A percentile compares a stretch with the other conserved stretches of the same genome.
phyloP scores from a whole-genome alignment of 768 basidiomycete genomes.

The Lenzites betulinus region DNA sequence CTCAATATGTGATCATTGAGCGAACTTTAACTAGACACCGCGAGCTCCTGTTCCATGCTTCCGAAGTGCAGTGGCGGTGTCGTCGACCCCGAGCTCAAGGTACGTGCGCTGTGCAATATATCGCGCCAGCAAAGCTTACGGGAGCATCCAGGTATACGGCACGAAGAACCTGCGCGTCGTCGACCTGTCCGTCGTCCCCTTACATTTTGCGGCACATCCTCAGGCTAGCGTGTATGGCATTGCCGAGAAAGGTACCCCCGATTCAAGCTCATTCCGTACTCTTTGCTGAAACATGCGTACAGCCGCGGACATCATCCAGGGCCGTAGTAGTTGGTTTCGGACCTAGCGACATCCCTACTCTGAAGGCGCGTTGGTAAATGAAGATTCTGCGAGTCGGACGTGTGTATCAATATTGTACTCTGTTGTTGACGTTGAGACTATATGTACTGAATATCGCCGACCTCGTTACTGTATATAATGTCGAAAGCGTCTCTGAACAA shows the following conservation, averaged over 20 bases:
- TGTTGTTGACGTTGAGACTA: no score
- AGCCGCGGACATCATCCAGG: slow-evolving; percentile 33
- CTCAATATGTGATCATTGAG: not conserved
- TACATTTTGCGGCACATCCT: slow-evolving; percentile 51
- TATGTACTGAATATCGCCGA: no score
- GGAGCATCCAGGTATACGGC: slow-evolving; percentile 50
- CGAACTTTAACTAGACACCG: slow-evolving; percentile 38
- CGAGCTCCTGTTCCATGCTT: slow-evolving; percentile 55
- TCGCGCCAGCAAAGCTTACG: not conserved
- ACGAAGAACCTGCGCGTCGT: slow-evolving; percentile 58
- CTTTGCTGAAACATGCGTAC: not conserved
- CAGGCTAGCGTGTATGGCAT: slow-evolving; percentile 50
- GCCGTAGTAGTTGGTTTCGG: slow-evolving; percentile 22
- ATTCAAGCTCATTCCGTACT: not conserved
- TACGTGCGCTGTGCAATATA: slow-evolving; percentile 1
- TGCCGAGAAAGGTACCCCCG: slow-evolving; percentile 45
- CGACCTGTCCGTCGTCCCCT: slow-evolving; percentile 54
- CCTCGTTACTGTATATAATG: no score
- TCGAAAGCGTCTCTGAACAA: no score
- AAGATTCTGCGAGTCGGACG: no score
- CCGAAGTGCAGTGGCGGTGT: slow-evolving; percentile 53
- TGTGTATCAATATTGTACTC: no score
- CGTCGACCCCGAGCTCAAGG: slow-evolving; percentile 50
- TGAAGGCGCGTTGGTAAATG: not conserved
- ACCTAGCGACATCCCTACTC: not conserved